Evolutionary conservation across 345 rosid genomes (phyloP), one percentile per base, ranked within the genome.

Genomic region (Schrenkiella parvula): DNA sequence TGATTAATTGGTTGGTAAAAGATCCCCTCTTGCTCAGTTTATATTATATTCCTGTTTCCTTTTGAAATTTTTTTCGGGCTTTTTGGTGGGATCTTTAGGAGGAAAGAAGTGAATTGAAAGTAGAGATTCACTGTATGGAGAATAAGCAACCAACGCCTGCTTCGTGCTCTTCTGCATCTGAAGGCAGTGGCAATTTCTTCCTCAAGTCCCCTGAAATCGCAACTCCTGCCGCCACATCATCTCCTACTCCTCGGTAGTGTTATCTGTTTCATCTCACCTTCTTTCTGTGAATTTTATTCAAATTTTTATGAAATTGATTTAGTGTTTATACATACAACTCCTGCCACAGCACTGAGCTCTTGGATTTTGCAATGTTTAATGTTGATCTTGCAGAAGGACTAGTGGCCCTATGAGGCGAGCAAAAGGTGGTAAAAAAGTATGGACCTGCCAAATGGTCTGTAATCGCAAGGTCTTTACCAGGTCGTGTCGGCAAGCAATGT

Each of bases 401-500:
- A 89, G 85, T 15, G 99, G 99, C 8, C 99, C 97, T 51, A 89
- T 95, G 46, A 86, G 99, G 80, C 87, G 96, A 56, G 96, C 99
- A 12, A 95, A 91, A 81, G 96, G 99, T 42, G 99, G 99, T 95
- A 10, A 41, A 74, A 76, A 87, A 32, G 74, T 86, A 88, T 72
- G 97, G 98, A 31, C 95, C 99, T 67, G 83, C 98, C 44, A 95
- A 91, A 76, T 95, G 99, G 98, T 88, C 97, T 80, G 86, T 84
- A 46, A 95, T 95, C 53, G 92, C 99, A 38, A 89, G 83, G 74
- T 87, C 93, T 76, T 82, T 95, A 73, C 87, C 92, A 60, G 98
- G 98, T 68, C 93, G 98, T 31, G 91, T 95, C 25, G 99, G 99
- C 74, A 95, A 95, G 80, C 99, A 95, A 72, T 95, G 99, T 74